Evolutionary conservation across 805 yeast species (phyloP).

Genomic region (Cephaloascus albidus): DNA sequence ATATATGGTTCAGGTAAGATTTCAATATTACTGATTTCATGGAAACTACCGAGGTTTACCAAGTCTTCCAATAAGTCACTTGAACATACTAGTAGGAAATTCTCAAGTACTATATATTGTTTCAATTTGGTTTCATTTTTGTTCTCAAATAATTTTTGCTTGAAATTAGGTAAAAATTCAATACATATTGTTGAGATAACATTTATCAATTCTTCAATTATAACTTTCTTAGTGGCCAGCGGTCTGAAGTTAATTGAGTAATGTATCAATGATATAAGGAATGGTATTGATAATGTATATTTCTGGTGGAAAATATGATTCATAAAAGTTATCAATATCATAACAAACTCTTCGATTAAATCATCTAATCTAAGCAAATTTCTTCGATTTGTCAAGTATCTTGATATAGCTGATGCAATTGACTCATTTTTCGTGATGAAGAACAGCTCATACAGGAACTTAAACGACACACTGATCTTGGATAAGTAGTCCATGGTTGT

Average conservation of each 20-base stretch:
- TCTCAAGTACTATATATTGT: conserved; percentile 39
- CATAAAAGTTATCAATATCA: conserved; percentile 18
- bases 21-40: conserved; percentile 17
- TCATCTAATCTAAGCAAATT: conserved; percentile 38
- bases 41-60: conserved; percentile 13
- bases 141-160: conserved; percentile 9
- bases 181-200: conserved; percentile 13
- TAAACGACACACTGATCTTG: conserved; percentile 14
- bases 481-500: conserved; percentile 21
- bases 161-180: conserved; percentile 13
- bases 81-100: conserved; percentile 37
- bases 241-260: conserved; percentile 51
- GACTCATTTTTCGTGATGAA: conserved; percentile 8
- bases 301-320: conserved; percentile 7
- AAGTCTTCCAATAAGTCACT: conserved; percentile 50
- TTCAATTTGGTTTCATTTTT: conserved; percentile 14
- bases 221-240: conserved; percentile 38
- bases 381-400: conserved; percentile 32
- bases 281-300: conserved; percentile 41
- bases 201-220: conserved; percentile 19
- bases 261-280: conserved; percentile 47
- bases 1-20: conserved; percentile 22
- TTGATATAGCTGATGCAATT: conserved; percentile 7
- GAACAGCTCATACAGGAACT: conserved; percentile 4
- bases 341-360: conserved; percentile 32